Base-by-base conservation (phyloP, 148 eudicot species). In the Simmondsia chinensis region DNA sequence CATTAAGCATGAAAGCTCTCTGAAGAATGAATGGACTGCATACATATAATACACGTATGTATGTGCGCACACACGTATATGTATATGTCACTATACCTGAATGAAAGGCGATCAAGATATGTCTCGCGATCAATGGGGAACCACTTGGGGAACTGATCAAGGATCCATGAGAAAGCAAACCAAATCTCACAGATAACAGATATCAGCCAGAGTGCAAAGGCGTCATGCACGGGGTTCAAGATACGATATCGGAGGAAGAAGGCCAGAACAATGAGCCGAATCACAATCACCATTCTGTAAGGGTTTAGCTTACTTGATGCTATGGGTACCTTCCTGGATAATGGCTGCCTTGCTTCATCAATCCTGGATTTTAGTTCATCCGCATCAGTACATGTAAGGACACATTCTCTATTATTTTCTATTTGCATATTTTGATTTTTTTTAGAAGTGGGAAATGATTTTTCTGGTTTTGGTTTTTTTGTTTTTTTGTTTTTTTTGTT, bases 101-200 rank as follows among this genome's bases (percentile, higher is more conserved):
- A 73, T 61, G 99, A 91, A 32, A 91, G 99, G 48, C 99, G 95
- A 54, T 91, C 99, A 52, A 91, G 83, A 46, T 91, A 91, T 4
- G 99, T 91, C 70, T 91, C 99, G 7, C 99, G 83, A 44, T 85
- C 89, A 40, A 91, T 91, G 17, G 99, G 99, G 63, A 60, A 86
- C 99, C 99, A 91, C 60, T 91, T 91, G 29, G 99, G 97, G 52
- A 91, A 91, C 72, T 91, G 99, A 79, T 91, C 99, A 25, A 91
- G 95, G 29, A 91, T 91, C 99, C 99, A 91, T 19, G 99, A 91
- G 59, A 76, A 1, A 21, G 99, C 99, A 57, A 91, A 91, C 99
- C 99, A 91, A 49, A 85, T 91, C 73, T 91, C 99, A 60, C 99
- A 91, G 35, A 79, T 65, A 10, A 91, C 76, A 26, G 99, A 91